Conservation (phyloP, 2,329 filamentous ascomycete species). For the Rhinocladiella mackenziei region DNA sequence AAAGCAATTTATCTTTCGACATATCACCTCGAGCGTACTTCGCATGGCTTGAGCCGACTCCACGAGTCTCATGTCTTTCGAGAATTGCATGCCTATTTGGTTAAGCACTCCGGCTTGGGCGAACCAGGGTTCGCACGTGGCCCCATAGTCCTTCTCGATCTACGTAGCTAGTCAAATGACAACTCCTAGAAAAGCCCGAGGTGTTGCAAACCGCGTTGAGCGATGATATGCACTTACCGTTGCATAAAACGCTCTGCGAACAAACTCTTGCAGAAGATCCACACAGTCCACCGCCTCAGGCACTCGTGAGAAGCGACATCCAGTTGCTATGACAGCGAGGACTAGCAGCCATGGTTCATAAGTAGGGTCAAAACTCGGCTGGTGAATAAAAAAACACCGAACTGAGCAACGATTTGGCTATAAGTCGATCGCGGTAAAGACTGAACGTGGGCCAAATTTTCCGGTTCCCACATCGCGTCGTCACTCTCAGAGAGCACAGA, state of each 20-base stretch:
- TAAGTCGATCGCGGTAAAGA: neutral
- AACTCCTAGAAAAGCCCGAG: no score
- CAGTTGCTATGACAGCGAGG: neutral
- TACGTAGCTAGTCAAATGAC: no score
- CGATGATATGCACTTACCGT: neutral
- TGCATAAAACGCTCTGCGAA: neutral
- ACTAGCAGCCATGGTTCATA: neutral
- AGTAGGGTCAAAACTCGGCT: neutral
- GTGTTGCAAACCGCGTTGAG: neutral
- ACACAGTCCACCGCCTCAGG: neutral
- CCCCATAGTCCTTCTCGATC: neutral
- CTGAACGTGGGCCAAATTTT: neutral
- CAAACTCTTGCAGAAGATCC: neutral
- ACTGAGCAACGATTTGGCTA: neutral
- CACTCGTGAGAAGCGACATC: neutral
- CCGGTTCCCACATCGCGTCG: neutral
- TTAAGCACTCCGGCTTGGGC: neutral
- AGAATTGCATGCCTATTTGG: constrained; percentile 1
- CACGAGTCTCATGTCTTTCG: neutral
- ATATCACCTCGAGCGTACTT: neutral
- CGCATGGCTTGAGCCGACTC: neutral
- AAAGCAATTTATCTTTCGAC: neutral
- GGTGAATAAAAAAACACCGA: neutral
- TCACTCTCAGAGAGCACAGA: neutral
- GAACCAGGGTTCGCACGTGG: neutral